Percentiles rank a stretch among this genome's conserved stretches.
Conservation (phyloP, 192 early-diverging fungal genomes). For the Backusella parvicylindrica region DNA sequence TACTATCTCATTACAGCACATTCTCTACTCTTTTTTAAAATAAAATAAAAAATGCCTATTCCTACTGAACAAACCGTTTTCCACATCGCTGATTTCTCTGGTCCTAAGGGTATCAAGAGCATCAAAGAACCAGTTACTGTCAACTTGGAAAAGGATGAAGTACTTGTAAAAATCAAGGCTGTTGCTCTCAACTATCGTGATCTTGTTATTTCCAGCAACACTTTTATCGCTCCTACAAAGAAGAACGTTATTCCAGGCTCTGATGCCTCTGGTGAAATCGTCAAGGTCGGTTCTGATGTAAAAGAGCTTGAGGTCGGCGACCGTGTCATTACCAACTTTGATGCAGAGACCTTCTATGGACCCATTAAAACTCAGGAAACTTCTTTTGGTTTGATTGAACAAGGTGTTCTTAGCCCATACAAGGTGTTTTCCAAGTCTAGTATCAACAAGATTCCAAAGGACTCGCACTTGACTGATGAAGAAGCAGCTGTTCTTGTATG, state of each 20-base stretch:
- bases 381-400: background rate
- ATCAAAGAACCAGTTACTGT: background rate
- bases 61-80: background rate
- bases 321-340: background rate
- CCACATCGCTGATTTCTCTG: background rate
- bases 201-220: background rate
- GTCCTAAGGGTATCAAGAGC: background rate
- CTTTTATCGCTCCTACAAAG: background rate
- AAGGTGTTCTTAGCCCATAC: slow-evolving; percentile 11
- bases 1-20: background rate
- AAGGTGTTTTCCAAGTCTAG: background rate
- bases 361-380: background rate
- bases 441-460: slow-evolving; percentile 11
- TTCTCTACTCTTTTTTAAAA: background rate
- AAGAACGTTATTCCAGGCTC: slow-evolving; percentile 14
- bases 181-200: slow-evolving; percentile 9
- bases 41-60: background rate
- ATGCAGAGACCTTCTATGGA: slow-evolving; percentile 9
- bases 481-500: slow-evolving; percentile 15
- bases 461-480: background rate
- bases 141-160: background rate
- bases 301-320: slow-evolving; percentile 5
- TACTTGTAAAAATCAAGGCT: slow-evolving; percentile 1
- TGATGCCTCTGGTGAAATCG: slow-evolving; percentile 7
- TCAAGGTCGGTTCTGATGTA: slow-evolving; percentile 13